These are phyloP conservation scores for Suhomyces panamericanus DNA, from an alignment of 1,139 yeast genomes.

Conservation along the genomic window DNA sequence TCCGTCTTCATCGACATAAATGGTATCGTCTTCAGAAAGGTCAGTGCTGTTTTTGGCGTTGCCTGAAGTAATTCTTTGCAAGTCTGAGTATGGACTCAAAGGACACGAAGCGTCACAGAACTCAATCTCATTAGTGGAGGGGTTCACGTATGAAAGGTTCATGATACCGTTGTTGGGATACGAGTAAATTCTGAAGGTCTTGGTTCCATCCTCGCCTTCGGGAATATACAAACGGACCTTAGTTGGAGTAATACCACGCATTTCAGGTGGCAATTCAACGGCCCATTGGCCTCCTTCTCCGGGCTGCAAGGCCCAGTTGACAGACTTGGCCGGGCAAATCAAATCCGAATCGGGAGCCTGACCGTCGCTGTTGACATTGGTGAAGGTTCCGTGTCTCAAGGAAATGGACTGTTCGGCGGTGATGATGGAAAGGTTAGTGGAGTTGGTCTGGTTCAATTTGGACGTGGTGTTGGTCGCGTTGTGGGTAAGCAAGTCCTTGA, in stretches of 20 bases:
- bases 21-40: conserved; percentile 24
- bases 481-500: conserved; percentile 44
- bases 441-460: conserved; percentile 19
- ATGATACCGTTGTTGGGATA: conserved; percentile 84
- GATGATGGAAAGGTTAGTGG: conserved; percentile 38
- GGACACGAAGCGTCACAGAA: conserved; percentile 93
- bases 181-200: conserved; percentile 70
- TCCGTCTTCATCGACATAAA: conserved; percentile 39
- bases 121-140: conserved; percentile 52
- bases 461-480: conserved; percentile 29
- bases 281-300: conserved; percentile 67
- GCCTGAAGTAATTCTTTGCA: conserved; percentile 25
- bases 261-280: conserved; percentile 57
- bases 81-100: conserved; percentile 36
- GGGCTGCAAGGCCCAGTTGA: conserved; percentile 60
- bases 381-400: conserved; percentile 59
- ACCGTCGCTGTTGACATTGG: conserved; percentile 51
- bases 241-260: conserved; percentile 61
- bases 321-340: conserved; percentile 56
- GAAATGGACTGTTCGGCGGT: conserved; percentile 70
- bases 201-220: conserved; percentile 51
- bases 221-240: conserved; percentile 74
- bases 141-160: conserved; percentile 86
- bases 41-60: conserved; percentile 25
- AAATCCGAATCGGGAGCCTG: conserved; percentile 38